Base-by-base conservation (phyloP, 129 eudicot genomes). In the Pulicaria dysenterica region DNA sequence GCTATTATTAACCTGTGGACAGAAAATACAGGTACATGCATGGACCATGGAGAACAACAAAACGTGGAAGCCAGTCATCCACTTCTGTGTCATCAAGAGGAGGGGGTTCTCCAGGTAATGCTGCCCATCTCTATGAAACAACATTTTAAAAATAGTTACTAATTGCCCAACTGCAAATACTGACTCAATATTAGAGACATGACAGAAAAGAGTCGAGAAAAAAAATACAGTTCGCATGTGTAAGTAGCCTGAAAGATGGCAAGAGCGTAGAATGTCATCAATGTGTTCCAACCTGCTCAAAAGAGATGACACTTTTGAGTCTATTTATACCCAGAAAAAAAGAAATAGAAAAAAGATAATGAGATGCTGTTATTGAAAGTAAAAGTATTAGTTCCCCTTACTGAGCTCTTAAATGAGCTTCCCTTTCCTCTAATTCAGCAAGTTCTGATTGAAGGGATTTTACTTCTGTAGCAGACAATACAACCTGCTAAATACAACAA, bases 31-130 rank as follows among this genome's bases (percentile, higher is more conserved):
- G 73, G 78, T 77, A 94, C 75, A 94, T 80, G 66, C 97, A 90
- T 8, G 89, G 69, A 66, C 97, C 98, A 43, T 90, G 91, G n/a
- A 94, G 96, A 47, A 94, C 97, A n/a, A 90, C 80, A 81, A 90
- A 94, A 65, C 96, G 95, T 56, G 96, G 96, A 76, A 93, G 83
- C 96, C 95, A 93, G 53, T 93, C 98, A 79, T 93, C 98, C 67
- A 94, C 85, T 61, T 94, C 98, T 41, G 79, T 67, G 79, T 94
- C 98, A 81, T 90, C 98, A 46, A 90, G 69, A 15, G 93, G 96
- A 69, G 82, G 95, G 42, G 92, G 91, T 83, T 94, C 98, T 41
- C 98, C 98, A 14, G 98, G 98, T 79, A 94, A 88, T 45, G 98
- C 74, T 59, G 84, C 91, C 98, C 98, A 94, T 88, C 98, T 88